Percentiles rank a stretch among this genome's conserved stretches.
Conservation (phyloP, 306 rosid genomes). For the Notholithocarpus densiflorus region DNA sequence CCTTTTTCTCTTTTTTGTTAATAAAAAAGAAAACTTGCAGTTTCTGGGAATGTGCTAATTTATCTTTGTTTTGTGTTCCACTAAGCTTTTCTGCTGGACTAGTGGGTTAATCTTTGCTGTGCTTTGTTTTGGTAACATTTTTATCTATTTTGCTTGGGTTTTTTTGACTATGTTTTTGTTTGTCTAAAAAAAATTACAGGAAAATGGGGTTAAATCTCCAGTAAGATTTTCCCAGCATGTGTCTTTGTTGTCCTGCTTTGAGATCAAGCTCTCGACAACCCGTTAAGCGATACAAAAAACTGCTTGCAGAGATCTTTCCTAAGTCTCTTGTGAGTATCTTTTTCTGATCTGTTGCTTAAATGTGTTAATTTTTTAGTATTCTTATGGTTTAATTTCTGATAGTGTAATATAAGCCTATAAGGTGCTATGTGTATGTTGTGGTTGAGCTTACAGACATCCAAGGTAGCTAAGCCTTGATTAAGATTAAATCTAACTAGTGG, state of each 20-base stretch:
- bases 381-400: background rate
- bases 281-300: conserved; percentile 87
- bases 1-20: no score
- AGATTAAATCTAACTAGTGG: background rate
- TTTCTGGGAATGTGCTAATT: no score
- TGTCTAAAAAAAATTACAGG: conserved; percentile 29
- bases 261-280: background rate
- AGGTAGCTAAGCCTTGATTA: background rate
- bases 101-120: background rate
- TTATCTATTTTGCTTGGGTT: background rate
- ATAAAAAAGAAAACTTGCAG: no score
- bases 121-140: background rate
- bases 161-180: conserved; percentile 13
- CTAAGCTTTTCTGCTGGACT: background rate
- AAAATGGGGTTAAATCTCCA: background rate
- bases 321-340: conserved; percentile 60
- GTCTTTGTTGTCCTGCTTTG: background rate
- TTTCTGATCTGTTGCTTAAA: background rate
- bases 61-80: background rate
- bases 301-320: conserved; percentile 88
- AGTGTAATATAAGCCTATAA: background rate
- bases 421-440: background rate
- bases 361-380: background rate
- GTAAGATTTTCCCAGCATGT: background rate
- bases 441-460: background rate